Conservation (phyloP, 1,139 yeast species). For the Ashbya aceris region DNA sequence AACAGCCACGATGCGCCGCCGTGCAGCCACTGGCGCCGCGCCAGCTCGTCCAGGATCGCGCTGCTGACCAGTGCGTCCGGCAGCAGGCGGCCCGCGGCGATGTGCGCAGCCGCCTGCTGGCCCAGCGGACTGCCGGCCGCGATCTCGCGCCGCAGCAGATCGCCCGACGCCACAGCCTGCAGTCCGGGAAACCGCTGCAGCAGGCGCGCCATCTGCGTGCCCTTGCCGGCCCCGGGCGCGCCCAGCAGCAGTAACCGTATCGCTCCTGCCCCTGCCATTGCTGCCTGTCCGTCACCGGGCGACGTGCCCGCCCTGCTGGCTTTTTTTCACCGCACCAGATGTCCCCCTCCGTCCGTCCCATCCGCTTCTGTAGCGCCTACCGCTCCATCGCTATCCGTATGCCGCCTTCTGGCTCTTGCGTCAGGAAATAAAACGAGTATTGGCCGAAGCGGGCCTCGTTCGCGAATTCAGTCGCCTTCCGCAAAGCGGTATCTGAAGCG, state of each 20-base stretch:
- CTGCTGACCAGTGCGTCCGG: conserved; percentile 64
- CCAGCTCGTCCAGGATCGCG: conserved; percentile 46
- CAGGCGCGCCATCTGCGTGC: conserved; percentile 69
- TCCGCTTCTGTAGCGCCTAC: too few species aligned
- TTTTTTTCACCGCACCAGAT: too few species aligned
- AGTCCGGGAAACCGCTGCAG: conserved; percentile 42
- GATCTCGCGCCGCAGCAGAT: conserved; percentile 63
- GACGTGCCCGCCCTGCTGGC: too few species aligned
- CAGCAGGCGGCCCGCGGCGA: conserved; percentile 55
- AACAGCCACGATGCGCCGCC: conserved; percentile 53
- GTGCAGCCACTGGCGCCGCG: conserved; percentile 38
- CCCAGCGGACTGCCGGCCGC: conserved; percentile 50
- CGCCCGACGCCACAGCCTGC: conserved; percentile 71
- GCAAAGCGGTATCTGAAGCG: too few species aligned
- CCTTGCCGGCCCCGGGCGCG: conserved; percentile 94
- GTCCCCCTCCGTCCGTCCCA: too few species aligned
- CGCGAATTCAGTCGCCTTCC: too few species aligned
- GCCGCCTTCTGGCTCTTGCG: too few species aligned
- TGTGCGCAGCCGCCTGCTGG: conserved; percentile 43
- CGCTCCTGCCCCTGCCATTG: conserved; percentile 22
- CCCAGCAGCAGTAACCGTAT: conserved; percentile 67
- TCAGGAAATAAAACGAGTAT: too few species aligned
- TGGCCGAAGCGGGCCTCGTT: too few species aligned
- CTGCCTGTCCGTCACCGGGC: too few species aligned
- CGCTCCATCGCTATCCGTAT: too few species aligned